Evolutionary conservation across 805 yeast species (phyloP).

Genomic region (Yarrowia keelungensis): DNA sequence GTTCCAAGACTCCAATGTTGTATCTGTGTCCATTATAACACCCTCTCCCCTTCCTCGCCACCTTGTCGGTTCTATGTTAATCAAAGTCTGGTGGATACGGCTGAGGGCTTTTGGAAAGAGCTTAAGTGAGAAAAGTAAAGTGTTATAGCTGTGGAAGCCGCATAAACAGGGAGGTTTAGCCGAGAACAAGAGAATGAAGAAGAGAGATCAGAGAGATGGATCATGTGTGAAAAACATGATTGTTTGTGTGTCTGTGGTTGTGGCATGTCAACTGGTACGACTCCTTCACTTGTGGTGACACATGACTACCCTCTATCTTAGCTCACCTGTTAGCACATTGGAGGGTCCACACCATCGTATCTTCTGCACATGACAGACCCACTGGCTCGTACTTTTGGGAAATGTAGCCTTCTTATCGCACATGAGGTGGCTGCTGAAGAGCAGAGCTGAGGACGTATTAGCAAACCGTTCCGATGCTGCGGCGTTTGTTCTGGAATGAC

Average conservation of each 20-base stretch:
- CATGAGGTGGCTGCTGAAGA: background rate
- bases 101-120: constrained; percentile 28
- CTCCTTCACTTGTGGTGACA: too few species aligned
- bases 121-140: background rate
- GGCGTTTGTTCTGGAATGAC: constrained; percentile 1
- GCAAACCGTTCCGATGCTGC: background rate
- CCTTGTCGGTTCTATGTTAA: constrained; percentile 1
- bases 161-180: constrained; percentile 5
- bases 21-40: too few species aligned
- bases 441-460: too few species aligned
- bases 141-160: background rate
- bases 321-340: too few species aligned
- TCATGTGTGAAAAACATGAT: too few species aligned
- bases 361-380: constrained; percentile 6
- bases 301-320: too few species aligned
- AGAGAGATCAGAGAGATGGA: too few species aligned
- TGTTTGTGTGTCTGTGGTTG: too few species aligned
- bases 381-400: background rate
- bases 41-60: background rate
- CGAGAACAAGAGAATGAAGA: background rate
- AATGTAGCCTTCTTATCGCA: constrained; percentile 14
- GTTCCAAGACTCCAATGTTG: too few species aligned
- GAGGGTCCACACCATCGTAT: too few species aligned
- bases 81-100: constrained; percentile 18
- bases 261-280: too few species aligned